Conservation (phyloP, 2,329 filamentous ascomycete genomes). For the Alternaria angustiovoidea region DNA sequence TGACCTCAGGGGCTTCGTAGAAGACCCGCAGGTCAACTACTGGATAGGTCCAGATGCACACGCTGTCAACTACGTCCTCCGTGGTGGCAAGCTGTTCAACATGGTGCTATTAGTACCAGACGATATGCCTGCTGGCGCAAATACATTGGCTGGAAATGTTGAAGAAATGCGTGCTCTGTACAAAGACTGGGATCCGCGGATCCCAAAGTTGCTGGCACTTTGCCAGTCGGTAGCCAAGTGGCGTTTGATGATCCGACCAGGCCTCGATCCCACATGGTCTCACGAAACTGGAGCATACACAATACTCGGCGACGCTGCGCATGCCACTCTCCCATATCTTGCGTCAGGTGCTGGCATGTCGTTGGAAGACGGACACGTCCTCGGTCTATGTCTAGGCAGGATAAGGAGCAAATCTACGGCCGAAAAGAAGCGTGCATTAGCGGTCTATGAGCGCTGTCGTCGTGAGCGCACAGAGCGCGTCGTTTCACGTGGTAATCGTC, state of each 20-base stretch:
- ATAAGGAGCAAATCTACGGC: constrained; percentile 51
- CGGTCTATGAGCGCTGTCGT: constrained; percentile 66
- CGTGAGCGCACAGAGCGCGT: constrained; percentile 67
- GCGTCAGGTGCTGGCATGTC: constrained; percentile 67
- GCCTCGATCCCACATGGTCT: constrained; percentile 64
- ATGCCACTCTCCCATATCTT: constrained; percentile 71
- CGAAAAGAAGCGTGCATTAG: constrained; percentile 50
- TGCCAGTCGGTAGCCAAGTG: constrained; percentile 69
- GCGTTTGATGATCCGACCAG: constrained; percentile 65
- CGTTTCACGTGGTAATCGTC: constrained; percentile 66
- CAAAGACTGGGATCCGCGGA: constrained; percentile 65
- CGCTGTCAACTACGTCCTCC: constrained; percentile 60
- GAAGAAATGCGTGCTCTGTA: constrained; percentile 64
- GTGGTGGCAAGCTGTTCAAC: constrained; percentile 60
- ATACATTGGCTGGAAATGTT: constrained; percentile 60
- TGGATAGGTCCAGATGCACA: constrained; percentile 63
- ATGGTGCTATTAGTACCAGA: constrained; percentile 62
- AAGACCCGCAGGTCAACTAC: constrained; percentile 61
- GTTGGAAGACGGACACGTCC: constrained; percentile 66
- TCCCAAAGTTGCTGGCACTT: constrained; percentile 63
- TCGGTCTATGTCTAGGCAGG: constrained; percentile 63
- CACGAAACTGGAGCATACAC: constrained; percentile 65
- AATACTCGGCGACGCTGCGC: constrained; percentile 69
- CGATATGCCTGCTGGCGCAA: constrained; percentile 57
- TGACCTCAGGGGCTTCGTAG: constrained; percentile 56